phyloP scores from a whole-genome alignment of 768 basidiomycete species.

The Boletellus ananas region DNA sequence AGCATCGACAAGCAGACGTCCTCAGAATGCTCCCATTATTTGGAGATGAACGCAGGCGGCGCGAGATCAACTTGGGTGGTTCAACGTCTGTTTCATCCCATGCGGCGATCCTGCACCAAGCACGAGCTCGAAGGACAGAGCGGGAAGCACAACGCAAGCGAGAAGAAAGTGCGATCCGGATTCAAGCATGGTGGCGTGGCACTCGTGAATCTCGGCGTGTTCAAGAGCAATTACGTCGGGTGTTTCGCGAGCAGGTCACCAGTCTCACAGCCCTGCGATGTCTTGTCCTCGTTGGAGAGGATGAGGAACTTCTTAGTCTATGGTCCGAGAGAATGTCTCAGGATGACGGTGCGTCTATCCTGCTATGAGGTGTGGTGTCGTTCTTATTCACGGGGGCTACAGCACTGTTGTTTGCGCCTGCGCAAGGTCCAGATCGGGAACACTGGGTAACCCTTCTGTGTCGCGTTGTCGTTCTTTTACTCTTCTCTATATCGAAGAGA shows the following conservation, averaged over 20 bases:
- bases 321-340: conserved; percentile 30
- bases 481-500: conserved; percentile 46
- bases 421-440: conserved; percentile 33
- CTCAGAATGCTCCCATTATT: conserved; percentile 42
- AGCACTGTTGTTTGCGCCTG: conserved; percentile 43
- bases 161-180: conserved; percentile 52
- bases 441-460: conserved; percentile 65
- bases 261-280: conserved; percentile 59
- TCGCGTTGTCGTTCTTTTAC: conserved; percentile 44
- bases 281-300: conserved; percentile 56
- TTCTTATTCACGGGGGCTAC: conserved; percentile 1
- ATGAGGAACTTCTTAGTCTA: conserved; percentile 27
- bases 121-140: conserved; percentile 56
- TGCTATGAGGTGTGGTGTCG: background rate
- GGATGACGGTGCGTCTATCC: conserved; percentile 17
- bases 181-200: conserved; percentile 75
- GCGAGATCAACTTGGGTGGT: conserved; percentile 78
- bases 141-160: conserved; percentile 51
- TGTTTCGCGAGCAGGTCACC: conserved; percentile 51
- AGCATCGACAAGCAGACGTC: background rate
- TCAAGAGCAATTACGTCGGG: conserved; percentile 41
- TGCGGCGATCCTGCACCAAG: conserved; percentile 56
- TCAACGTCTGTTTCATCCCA: conserved; percentile 48
- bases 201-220: conserved; percentile 37
- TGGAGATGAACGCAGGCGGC: conserved; percentile 47